Base-by-base conservation (phyloP, 2,329 filamentous ascomycete species). In the Monilinia polystroma region DNA sequence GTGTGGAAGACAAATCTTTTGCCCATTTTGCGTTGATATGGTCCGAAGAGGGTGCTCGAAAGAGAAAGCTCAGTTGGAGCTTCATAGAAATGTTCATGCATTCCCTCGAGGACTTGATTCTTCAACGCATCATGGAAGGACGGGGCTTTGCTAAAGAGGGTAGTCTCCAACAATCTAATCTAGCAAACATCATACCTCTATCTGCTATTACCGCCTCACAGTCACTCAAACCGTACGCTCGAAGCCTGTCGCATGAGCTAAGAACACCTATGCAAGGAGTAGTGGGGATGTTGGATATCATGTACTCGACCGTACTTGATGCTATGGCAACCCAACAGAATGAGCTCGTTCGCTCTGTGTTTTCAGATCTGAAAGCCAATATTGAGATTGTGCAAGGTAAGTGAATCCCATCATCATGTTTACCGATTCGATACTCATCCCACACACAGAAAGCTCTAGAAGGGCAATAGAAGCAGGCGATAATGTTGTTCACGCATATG, bases 251-350 rank as follows among this genome's bases (percentile, higher is more conserved):
- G 0, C 89, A 91, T 71, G 89, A 91, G 74, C 76, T 91, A 57
- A 81, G 89, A 69, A 91, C 89, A 4, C 89, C 89, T 1, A 90
- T 91, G 88, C 89, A 91, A 76, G 89, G 89, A 53, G 87, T 91
- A 8, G 87, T 91, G 18, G 89, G 89, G 8, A 91, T 91, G 88
- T 78, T 91, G 54, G 89, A 91, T 77, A 87, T 91, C 68, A 91
- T 91, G 87, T 87, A 90, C 77, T 86, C 88, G 3, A 90, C 87
- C 2, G 86, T 91, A 2, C 82, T 88, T 67, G 88, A 91, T 74
- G 86, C 86, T 23, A 82, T 87, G 10, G 82, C 85, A 68, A 81
- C 80, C 49, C 82, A 85, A 68, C 77, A 78, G 12, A 82, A 85
- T 68, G 74, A 82, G 7, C 79, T 79, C 62, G 78, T 85, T 5